Evolutionary conservation across 2,329 filamentous ascomycete species (phyloP), one percentile per base, ranked within the genome.

Genomic region (Microdochium bolleyi): DNA sequence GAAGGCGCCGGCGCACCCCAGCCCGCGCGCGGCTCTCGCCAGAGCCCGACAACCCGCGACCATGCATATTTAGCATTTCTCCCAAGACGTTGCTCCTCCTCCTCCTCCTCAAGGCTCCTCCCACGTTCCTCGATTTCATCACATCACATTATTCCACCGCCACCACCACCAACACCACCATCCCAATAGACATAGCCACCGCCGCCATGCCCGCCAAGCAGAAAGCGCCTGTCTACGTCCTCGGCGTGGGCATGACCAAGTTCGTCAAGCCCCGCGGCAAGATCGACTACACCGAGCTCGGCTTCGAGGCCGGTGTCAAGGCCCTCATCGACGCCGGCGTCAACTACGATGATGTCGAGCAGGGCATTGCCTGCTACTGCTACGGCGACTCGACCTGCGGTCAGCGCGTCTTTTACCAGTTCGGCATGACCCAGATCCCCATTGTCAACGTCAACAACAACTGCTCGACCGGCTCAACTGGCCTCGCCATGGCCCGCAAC

Each of bases 381-480:
- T 96, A 96, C 69, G 92, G 92, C 65, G 92, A 97, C 75, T 91
- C 85, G 58, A 96, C 92, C 53, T 94, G 88, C 71, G 92, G 92
- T 49, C 92, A 97, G 77, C 87, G 92, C 59, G 92, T 97, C 65
- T 96, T 97, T 74, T 97, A 97, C 74, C 92, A 97, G 73, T 96
- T 97, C 70, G 94, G 92, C 75, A 92, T 97, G 86, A 96, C 92
- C 46, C 80, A 87, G 65, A 96, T 97, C 62, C 92, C 92, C 64
- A 90, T 97, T 67, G 92, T 95, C 78, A 97, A 97, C 66, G 90
- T 96, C 66, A 97, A 96, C 81, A 97, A 97, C 79, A 96, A 96
- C 77, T 97, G 92, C 78, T 89, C 89, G 3, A 97, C 92, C 0
- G 94, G 92, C n/a, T 91, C 87, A 3, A 96, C 92, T 0, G 94